Percentiles rank a stretch among this genome's conserved stretches.
These are phyloP conservation scores for Hygrocybe coccinea DNA, from an alignment of 768 basidiomycete species.

Conservation along the genomic window DNA sequence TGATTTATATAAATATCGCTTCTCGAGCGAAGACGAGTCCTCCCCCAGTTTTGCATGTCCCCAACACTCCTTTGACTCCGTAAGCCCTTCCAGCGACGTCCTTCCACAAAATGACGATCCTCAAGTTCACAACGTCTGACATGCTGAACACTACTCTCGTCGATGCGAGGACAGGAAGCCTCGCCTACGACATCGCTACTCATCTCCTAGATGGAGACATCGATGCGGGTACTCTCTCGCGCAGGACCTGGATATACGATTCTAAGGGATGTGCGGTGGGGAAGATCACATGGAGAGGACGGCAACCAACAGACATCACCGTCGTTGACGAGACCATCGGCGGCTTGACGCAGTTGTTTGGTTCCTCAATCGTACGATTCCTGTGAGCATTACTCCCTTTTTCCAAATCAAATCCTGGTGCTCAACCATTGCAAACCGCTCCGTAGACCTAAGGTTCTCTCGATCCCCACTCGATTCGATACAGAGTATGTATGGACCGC, in stretches of 20 bases:
- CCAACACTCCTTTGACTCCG: neutral
- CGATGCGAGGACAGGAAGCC: slow-evolving; percentile 47
- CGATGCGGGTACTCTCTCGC: slow-evolving; percentile 14
- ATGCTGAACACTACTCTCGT: slow-evolving; percentile 54
- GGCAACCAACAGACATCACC: slow-evolving; percentile 45
- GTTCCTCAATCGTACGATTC: slow-evolving; percentile 48
- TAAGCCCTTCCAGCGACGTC: neutral
- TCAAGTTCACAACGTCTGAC: slow-evolving; percentile 55
- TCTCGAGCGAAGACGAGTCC: neutral
- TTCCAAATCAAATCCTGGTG: slow-evolving; percentile 2
- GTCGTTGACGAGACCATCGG: slow-evolving; percentile 51
- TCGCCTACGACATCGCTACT: slow-evolving; percentile 49
- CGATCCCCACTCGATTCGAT: slow-evolving; percentile 59
- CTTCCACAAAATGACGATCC: slow-evolving; percentile 39
- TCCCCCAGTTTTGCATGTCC: neutral
- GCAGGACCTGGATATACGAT: slow-evolving; percentile 44
- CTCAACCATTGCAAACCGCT: slow-evolving; percentile 3
- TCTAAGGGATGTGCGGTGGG: slow-evolving; percentile 39
- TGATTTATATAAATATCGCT: too few relatives aligned
- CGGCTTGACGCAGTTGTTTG: slow-evolving; percentile 52
- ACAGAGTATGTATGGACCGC: slow-evolving; percentile 58
- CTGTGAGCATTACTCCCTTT: slow-evolving; percentile 36
- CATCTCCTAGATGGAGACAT: slow-evolving; percentile 28
- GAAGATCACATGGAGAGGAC: slow-evolving; percentile 50
- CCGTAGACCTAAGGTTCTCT: slow-evolving; percentile 52